Conservation (phyloP, 371 early-diverging fungal genomes). For the Mucor racemosus region DNA sequence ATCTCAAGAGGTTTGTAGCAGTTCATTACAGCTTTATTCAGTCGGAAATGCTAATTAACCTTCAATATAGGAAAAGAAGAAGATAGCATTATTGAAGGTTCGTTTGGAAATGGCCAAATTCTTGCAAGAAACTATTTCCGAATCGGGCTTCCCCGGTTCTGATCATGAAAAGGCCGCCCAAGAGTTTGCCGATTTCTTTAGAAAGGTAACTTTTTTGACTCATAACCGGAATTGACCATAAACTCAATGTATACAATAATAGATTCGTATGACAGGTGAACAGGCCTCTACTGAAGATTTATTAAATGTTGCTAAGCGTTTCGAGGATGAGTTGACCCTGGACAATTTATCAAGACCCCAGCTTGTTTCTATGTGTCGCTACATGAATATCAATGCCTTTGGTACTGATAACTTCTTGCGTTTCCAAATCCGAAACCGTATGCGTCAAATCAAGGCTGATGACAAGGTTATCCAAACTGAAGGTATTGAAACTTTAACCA, state of each 20-base stretch:
- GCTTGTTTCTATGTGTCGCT: slow-evolving; percentile 91
- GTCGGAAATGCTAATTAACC: not conserved
- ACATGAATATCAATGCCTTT: slow-evolving; percentile 93
- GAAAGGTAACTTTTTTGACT: slow-evolving; percentile 58
- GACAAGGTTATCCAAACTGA: slow-evolving; percentile 88
- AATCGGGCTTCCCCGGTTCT: slow-evolving; percentile 72
- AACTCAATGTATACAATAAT: not conserved
- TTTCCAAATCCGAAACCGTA: slow-evolving; percentile 85
- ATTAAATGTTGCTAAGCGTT: slow-evolving; percentile 82
- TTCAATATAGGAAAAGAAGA: slow-evolving; percentile 85
- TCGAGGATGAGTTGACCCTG: slow-evolving; percentile 91
- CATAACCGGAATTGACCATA: not conserved
- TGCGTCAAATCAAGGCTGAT: slow-evolving; percentile 87
- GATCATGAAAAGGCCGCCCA: slow-evolving; percentile 66
- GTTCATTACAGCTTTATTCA: not conserved
- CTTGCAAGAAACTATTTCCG: slow-evolving; percentile 94
- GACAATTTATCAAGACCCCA: slow-evolving; percentile 94
- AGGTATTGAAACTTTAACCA: slow-evolving; percentile 87
- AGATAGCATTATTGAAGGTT: slow-evolving; percentile 83
- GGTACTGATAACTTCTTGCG: slow-evolving; percentile 95
- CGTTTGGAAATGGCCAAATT: slow-evolving; percentile 94
- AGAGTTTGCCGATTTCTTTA: slow-evolving; percentile 83
- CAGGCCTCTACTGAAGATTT: slow-evolving; percentile 84
- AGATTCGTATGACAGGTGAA: slow-evolving; percentile 89
- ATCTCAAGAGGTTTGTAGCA: slow-evolving; percentile 62